Conservation (phyloP, 1,284 basidiomycete genomes). For the Ceratobasidium sp. region DNA sequence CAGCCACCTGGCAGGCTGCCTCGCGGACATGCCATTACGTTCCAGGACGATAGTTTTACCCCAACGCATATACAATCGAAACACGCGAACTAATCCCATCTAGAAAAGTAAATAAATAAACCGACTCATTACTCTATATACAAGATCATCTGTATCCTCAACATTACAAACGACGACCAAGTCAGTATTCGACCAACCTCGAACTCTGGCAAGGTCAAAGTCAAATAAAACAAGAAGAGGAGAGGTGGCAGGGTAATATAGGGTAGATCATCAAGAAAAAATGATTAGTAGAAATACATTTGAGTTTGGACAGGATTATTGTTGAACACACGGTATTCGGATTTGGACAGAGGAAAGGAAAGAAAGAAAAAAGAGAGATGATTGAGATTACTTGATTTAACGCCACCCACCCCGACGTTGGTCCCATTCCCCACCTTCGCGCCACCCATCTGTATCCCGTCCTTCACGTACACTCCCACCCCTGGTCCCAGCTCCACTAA, state of each 20-base stretch:
- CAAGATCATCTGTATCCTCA: constrained; percentile 12
- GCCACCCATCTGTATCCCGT: constrained; percentile 37
- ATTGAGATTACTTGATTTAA: not conserved
- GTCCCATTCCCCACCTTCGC: constrained; percentile 38
- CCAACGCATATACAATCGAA: too few relatives aligned
- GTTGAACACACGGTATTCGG: constrained; percentile 2
- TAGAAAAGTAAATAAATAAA: constrained; percentile 7
- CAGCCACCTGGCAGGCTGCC: too few relatives aligned
- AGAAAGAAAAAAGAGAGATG: not conserved
- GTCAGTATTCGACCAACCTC: not conserved
- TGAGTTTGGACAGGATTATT: constrained; percentile 2
- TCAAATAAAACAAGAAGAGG: not conserved
- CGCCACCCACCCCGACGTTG: constrained; percentile 37
- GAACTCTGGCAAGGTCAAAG: constrained; percentile 6
- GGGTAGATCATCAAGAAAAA: not conserved
- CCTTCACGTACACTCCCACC: constrained; percentile 26
- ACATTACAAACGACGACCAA: not conserved
- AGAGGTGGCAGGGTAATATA: too few relatives aligned
- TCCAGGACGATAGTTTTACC: too few relatives aligned
- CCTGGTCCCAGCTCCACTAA: not conserved
- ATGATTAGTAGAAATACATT: constrained; percentile 24
- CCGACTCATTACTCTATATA: constrained; percentile 9
- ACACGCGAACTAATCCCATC: too few relatives aligned
- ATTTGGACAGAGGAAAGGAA: not conserved
- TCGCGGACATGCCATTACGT: too few relatives aligned